These are phyloP conservation scores for Fraxinus nigra DNA, from an alignment of 305 asterid species.

Conservation along the genomic window DNA sequence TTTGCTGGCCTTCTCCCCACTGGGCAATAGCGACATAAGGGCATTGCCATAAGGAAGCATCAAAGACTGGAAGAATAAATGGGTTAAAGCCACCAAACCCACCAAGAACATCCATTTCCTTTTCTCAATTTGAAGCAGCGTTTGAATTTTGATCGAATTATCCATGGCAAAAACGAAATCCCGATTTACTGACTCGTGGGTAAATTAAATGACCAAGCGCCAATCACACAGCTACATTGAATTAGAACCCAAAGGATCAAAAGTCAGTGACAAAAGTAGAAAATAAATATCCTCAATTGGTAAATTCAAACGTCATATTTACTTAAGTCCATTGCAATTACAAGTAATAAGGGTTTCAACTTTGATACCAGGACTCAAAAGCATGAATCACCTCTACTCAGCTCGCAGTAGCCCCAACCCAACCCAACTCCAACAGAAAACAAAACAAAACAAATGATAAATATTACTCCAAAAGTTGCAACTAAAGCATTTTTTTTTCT, in stretches of 20 bases:
- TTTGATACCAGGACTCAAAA: background rate
- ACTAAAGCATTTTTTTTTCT: background rate
- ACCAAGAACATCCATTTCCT: conserved; percentile 73
- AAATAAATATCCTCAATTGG: background rate
- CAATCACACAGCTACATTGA: conserved; percentile 11
- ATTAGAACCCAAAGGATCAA: background rate
- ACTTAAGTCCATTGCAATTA: background rate
- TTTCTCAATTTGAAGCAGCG: conserved; percentile 54
- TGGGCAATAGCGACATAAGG: conserved; percentile 54
- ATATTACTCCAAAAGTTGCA: conserved; percentile 11
- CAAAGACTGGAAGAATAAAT: conserved; percentile 69
- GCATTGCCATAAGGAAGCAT: conserved; percentile 79
- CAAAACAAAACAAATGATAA: background rate
- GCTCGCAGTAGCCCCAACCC: background rate
- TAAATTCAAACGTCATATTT: background rate
- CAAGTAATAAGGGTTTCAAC: background rate
- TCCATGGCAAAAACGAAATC: conserved; percentile 35
- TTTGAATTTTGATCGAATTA: conserved; percentile 34
- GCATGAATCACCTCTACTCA: conserved; percentile 6
- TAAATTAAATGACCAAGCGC: conserved; percentile 5
- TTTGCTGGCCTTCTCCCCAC: conserved; percentile 25
- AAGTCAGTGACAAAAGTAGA: conserved; percentile 1
- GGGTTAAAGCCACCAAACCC: conserved; percentile 70
- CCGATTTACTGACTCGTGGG: conserved; percentile 7
- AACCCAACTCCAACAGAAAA: background rate